Base-by-base conservation (phyloP, 2,329 filamentous ascomycete genomes). In the Rhynchosporium secalis region DNA sequence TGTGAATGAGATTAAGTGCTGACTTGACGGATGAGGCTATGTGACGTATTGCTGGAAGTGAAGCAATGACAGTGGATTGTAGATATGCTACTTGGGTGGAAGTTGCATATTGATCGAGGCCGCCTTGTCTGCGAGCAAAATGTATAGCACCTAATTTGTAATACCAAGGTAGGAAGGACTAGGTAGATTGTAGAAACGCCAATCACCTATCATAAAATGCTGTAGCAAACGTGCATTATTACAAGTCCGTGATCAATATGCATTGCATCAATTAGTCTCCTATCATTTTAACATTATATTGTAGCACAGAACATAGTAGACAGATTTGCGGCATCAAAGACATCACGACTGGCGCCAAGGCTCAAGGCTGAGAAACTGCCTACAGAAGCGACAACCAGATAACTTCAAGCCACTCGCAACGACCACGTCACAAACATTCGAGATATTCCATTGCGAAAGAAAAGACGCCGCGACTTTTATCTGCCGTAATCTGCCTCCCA, bases 1-100 rank as follows among this genome's bases (percentile, higher is more conserved):
- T 76, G 59, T 86, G 83, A 20, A 91, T 73, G 1, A 75, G 78
- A 29, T 76, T 78, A 3, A 75, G 63, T 33, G 76, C 70, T 28
- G 79, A 77, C 62, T 81, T 83, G 56, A 78, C 80, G 55, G 79
- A 75, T 3, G 78, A 77, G 3, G 79, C 76, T 51, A 84, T 76
- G 67, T 81, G 83, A 52, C 78, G 77, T 56, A 83, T 76, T 52
- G 79, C 72, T 56, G 74, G 56, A 29, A 52, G 57, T 56, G 62
- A 61, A 43, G 63, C 51, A 61, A 72, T 74, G 45, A 36, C 13
- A 15, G 13, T 29, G 26, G 31, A 3, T 15, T 12, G 20, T 5
- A 38, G 28, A 20, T 26, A 31, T 28, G 58, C 49, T 31, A 56
- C 49, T 13, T n/a, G 2, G 36, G n/a, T 46, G 12, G 26, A 33